Evolutionary conservation across 306 rosid species (phyloP), one percentile per base, ranked within the genome.

Genomic region (Quercus mongolica): DNA sequence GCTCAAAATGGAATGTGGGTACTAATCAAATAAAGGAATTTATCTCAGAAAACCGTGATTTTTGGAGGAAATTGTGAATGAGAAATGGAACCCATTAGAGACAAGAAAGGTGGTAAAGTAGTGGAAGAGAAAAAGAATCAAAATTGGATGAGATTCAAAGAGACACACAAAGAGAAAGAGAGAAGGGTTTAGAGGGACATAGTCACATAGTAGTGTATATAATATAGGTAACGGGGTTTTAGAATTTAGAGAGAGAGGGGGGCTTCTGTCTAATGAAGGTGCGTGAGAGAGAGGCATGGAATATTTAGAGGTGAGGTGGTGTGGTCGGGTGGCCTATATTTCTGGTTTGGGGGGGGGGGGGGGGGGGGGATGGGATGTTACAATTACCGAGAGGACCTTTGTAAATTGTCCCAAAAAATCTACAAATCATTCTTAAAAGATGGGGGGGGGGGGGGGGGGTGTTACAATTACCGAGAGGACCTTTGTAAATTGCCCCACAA

Each of bases 341-440:
- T 8, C 2, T 41, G 46, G 46, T 41, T 7, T 54, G 33, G 73
- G 9, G 17, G 8, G 5, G 63, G 7, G 23, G 23, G 33, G 73
- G 9, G 17, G 8, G 3, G 63, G n/a, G n/a, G n/a, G n/a, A n/a
- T n/a, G n/a, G n/a, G n/a, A n/a, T n/a, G n/a, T n/a, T n/a, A n/a
- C n/a, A n/a, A n/a, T n/a, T n/a, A n/a, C n/a, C 92, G 84, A 86
- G 86, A 86, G 70, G 76, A 74, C 82, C 77, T 80, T 87, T 61
- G 46, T 7, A 41, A 41, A 41, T 41, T 41, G 25, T 76, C 83
- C 69, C 74, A 77, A 51, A 49, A 84, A 84, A 84, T 70, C 79
- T 61, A 75, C 67, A 75, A 84, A 81, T 82, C 81, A 82, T 74
- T 86, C 88, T 89, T 46, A 80, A 91, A 89, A 89, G 88, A 79